Evolutionary conservation across 2,329 filamentous ascomycete species (phyloP), one percentile per base, ranked within the genome.

Genomic region (Fusarium equiseti): DNA sequence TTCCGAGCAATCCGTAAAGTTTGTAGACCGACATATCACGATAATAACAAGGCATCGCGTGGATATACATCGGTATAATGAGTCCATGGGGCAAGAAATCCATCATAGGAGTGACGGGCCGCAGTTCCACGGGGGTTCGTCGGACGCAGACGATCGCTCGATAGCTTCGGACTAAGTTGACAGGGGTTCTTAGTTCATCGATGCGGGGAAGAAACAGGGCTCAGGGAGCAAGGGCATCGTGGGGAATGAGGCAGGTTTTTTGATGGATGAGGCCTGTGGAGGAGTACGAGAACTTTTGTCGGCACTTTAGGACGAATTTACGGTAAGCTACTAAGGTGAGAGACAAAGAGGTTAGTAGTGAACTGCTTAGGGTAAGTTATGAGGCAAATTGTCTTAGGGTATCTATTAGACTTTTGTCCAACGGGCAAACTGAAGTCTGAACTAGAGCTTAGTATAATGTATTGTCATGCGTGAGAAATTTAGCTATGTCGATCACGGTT

Each of bases 121-220:
- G 74, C 70, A 63, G 48, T 66, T 65, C 71, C 65, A 66, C 66
- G 72, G 65, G 66, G 63, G 59, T 63, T 64, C 46, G 57, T 62
- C 53, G 68, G 58, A 68, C 54, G 63, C 60, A 58, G 56, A 46
- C 64, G 55, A 69, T 71, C 68, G 42, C 59, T 71, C 57, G 61
- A 66, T 65, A 63, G 24, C 46, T 35, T 48, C 31, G 40, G 63
- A 48, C 45, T 38, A 40, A 38, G 35, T 18, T 12, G 35, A 51
- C 44, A 51, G 59, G 64, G 59, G 49, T 58, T 45, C 22, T 48
- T 55, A 15, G n/a, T 15, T n/a, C 31, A 18, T 11, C 43, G 51
- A 65, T 71, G 68, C 68, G 72, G 64, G 68, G 68, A 65, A 71
- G 68, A 56, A 52, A 48, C 26, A 31, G 32, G 44, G 16, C 32